Evolutionary conservation across 106 monocot genomes (phyloP).

Genomic region (Dendrobium huoshanense): DNA sequence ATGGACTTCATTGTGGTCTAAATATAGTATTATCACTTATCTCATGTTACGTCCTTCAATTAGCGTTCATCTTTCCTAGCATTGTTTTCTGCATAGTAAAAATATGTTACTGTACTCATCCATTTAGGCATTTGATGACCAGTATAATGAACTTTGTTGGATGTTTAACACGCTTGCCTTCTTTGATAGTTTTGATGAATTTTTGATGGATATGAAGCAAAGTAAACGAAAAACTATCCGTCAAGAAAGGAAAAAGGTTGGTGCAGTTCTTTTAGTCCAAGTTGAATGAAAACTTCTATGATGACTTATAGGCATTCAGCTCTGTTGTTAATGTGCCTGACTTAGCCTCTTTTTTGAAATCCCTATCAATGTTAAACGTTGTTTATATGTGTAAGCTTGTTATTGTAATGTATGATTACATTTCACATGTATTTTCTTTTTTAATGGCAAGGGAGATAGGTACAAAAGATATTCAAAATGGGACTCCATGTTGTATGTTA

Average conservation of each 20-base stretch:
- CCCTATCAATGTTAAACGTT: background rate
- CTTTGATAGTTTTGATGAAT: conserved; percentile 86
- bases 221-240: conserved; percentile 85
- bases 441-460: no score
- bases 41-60: background rate
- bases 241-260: conserved; percentile 95
- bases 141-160: background rate
- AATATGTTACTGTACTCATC: background rate
- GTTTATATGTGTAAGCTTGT: background rate
- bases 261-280: background rate
- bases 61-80: background rate
- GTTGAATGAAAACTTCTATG: background rate
- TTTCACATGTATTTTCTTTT: background rate
- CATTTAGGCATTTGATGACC: background rate
- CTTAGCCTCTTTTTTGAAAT: background rate
- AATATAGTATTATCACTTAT: background rate
- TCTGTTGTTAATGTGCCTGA: background rate
- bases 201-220: conserved; percentile 99
- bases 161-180: conserved; percentile 9
- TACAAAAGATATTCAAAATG: no score
- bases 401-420: background rate
- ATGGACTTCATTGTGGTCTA: background rate
- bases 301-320: background rate
- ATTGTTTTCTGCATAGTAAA: background rate
- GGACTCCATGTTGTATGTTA: no score